Percentiles rank a stretch among this genome's conserved stretches.
phyloP scores from a whole-genome alignment of 768 basidiomycete species.

The Lactarius pseudohatsudake region DNA sequence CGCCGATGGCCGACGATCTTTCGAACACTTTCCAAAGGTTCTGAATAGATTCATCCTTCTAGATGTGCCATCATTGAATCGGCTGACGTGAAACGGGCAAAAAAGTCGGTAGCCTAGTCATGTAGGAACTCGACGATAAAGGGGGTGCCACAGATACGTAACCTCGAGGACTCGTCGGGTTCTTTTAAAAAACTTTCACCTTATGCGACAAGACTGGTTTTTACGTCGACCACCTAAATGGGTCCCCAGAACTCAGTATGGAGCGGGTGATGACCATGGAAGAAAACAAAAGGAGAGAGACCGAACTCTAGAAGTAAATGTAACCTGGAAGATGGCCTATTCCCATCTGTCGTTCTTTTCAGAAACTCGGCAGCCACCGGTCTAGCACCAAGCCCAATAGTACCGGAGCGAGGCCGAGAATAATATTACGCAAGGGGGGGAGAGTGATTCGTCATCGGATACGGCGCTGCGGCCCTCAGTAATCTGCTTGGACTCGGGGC shows the following conservation, averaged over 20 bases:
- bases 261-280: not conserved
- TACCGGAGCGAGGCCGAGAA: not conserved
- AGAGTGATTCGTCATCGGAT: not conserved
- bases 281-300: not conserved
- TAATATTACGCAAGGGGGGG: not conserved
- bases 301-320: not conserved
- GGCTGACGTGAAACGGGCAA: not conserved
- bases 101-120: not conserved
- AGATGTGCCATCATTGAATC: constrained; percentile 1
- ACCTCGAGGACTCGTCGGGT: not conserved
- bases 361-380: not conserved
- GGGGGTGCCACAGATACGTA: not conserved
- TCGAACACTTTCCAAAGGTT: not conserved
- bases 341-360: not conserved
- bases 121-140: not conserved
- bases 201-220: not conserved
- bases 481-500: no score
- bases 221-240: not conserved
- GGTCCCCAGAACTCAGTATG: not conserved
- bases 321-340: not conserved
- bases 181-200: not conserved
- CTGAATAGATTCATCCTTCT: not conserved
- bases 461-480: no score
- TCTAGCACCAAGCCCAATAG: not conserved
- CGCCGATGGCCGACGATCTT: constrained; percentile 12